Base-by-base conservation (phyloP, 129 eudicot species). In the Gnaphalium uliginosum region DNA sequence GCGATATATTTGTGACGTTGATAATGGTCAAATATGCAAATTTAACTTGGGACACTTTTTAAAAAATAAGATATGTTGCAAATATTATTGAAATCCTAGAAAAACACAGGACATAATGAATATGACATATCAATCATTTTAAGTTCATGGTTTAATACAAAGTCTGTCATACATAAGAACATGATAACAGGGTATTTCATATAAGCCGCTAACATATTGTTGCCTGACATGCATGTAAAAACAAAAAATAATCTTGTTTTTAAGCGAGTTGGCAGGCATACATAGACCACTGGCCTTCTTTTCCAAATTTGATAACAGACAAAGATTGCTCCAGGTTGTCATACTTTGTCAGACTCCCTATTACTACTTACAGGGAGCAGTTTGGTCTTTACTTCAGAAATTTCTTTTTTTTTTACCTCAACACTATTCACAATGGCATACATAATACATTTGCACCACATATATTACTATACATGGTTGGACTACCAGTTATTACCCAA, bases 261-360 rank as follows among this genome's bases (percentile, higher is more conserved):
- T 29, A 48, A 39, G 65, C 23, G 54, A 69, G 78, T 51, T 79
- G 81, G 68, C 39, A 76, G 74, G 75, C 37, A 9, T 21, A 59
- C 76, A 69, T 67, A 57, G 72, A 83, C 82, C 82, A 62, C 83
- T 51, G 71, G 22, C 67, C 73, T 51, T 63, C 59, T 78, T 83
- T 64, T 76, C 80, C 81, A 74, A 68, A 76, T 77, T 76, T 66
- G 82, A 82, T 76, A 81, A 84, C 85, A 76, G 72, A 75, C 85
- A 78, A 86, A 81, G 88, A 54, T 84, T 78, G 81, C 69, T 68
- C 83, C 84, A 81, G 90, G 85, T 76, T 86, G 89, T 84, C 83
- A 56, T 66, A 73, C 58, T 68, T 82, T 71, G 74, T 78, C 80
- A 78, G 62, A 79, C 68, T 73, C 73, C 66, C 57, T 69, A 76